Evolutionary conservation across 371 early-diverging fungal species (phyloP), one percentile per base, ranked within the genome.

Genomic region (Mortierella sp.): DNA sequence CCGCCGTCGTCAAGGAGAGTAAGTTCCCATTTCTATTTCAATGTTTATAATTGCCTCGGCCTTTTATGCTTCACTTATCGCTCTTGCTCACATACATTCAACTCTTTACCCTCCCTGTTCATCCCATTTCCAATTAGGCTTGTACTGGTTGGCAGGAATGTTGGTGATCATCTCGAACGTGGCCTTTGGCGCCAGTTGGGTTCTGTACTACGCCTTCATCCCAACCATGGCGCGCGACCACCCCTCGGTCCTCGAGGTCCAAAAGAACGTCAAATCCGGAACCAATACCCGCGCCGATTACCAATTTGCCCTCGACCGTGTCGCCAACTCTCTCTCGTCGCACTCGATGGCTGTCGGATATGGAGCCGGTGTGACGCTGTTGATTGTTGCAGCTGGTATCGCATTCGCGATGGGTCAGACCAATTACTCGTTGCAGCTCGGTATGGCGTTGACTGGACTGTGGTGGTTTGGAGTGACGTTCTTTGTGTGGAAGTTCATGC

Each of bases 141-240:
- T 87, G 73, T 89, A 81, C 79, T 86, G 88, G 84, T 44, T 89
- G 31, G 88, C 89, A 16, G 88, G 89, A 34, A 71, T 90, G n/a
- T 70, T 91, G 40, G 80, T 82, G 59, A 90, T 89, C 48, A 43
- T 91, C 55, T 87, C 83, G 13, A 91, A 89, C 70, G 85, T 91
- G n/a, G 78, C 82, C 19, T 91, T 88, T 78, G 91, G 92, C 6
- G 89, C 88, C 24, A 83, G 90, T 24, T 89, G 81, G 75, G 93
- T 93, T 21, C 90, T 92, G 64, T 90, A 90, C 73, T 90, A 92
- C 53, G 90, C 92, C 16, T 93, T 90, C 80, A 87, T 94, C 72
- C 93, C 93, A 19, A 80, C 91, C 21, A 72, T 93, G 43, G 83
- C 90, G 3, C 87, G 90, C 50, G 87, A 90, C 71, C 89, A 91